Percentiles rank a stretch among this genome's conserved stretches.
Evolutionary conservation across 169 alveolate genomes (phyloP).

Genomic region (Plasmodium yoelii): DNA sequence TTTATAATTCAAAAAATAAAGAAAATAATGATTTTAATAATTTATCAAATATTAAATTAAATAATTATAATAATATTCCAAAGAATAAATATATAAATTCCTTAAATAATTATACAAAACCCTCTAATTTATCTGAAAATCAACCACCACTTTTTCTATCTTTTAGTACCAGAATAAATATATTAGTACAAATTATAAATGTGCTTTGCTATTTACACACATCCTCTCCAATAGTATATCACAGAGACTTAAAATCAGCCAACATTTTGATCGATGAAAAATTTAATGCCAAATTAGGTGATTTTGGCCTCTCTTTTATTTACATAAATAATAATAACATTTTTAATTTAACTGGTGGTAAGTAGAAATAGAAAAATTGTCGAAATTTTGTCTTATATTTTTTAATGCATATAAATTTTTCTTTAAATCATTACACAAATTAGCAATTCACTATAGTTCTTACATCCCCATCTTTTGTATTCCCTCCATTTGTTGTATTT

Average conservation of each 20-base stretch:
- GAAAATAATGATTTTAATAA: conserved; percentile 7
- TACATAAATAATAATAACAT: conserved; percentile 55
- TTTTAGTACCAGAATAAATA: conserved; percentile 33
- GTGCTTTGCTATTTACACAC: conserved; percentile 66
- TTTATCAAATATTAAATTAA: not conserved
- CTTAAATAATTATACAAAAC: not conserved
- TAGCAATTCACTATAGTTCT: not conserved
- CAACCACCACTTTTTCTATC: conserved; percentile 32
- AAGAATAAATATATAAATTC: conserved; percentile 1
- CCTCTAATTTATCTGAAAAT: not conserved
- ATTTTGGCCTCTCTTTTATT: conserved; percentile 78
- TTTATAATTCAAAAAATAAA: conserved; percentile 38
- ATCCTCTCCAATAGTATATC: conserved; percentile 76
- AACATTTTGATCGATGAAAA: conserved; percentile 81
- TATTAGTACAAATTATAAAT: conserved; percentile 58
- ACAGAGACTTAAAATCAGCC: conserved; percentile 82
- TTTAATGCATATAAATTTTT: not conserved
- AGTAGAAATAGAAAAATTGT: not conserved
- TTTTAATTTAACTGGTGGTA: conserved; percentile 67
- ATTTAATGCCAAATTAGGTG: conserved; percentile 81
- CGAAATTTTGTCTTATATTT: not conserved
- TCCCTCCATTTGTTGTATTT: not conserved
- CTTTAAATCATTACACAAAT: not conserved
- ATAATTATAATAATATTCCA: conserved; percentile 1
- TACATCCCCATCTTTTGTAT: not conserved